phyloP scores from a whole-genome alignment of 2,329 filamentous ascomycete species.

The Colletotrichum liriopes region DNA sequence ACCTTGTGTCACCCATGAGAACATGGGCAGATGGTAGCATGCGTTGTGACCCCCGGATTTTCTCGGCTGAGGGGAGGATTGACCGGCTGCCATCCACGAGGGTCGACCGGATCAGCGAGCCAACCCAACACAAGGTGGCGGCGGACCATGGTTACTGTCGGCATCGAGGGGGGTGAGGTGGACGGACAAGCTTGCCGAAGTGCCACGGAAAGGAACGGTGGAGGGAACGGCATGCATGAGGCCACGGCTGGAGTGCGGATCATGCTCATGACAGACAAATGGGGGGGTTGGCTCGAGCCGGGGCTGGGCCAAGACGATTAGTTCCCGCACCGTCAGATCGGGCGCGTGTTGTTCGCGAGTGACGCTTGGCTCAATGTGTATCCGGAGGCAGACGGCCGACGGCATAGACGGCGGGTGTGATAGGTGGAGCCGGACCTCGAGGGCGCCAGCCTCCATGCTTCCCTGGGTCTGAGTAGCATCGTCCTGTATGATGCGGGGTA shows the following conservation, averaged over 20 bases:
- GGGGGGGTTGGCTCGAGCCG: neutral
- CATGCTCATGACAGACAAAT: neutral
- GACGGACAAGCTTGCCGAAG: slow-evolving; percentile 28
- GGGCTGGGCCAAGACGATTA: slow-evolving; percentile 26
- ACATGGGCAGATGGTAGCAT: slow-evolving; percentile 12
- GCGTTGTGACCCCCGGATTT: slow-evolving; percentile 32
- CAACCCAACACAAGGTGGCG: slow-evolving; percentile 7
- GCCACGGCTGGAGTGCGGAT: slow-evolving; percentile 10
- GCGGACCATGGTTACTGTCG: slow-evolving; percentile 23
- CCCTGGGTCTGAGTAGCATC: neutral
- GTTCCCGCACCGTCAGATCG: slow-evolving; percentile 32
- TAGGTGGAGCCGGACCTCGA: slow-evolving; percentile 30
- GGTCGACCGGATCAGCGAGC: slow-evolving; percentile 12
- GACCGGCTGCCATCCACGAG: slow-evolving; percentile 5
- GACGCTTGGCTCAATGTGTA: slow-evolving; percentile 40
- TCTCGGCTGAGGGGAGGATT: neutral
- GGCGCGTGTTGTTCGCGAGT: slow-evolving; percentile 14
- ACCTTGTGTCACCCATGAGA: slow-evolving; percentile 26
- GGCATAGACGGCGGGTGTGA: slow-evolving; percentile 29
- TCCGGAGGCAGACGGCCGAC: slow-evolving; percentile 40
- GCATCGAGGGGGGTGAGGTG: slow-evolving; percentile 15
- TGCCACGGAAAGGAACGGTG: slow-evolving; percentile 11
- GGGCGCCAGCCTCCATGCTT: neutral
- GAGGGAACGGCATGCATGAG: slow-evolving; percentile 8
- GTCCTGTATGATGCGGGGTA: slow-evolving; percentile 30